Base-by-base conservation (phyloP, 768 basidiomycete species). In the Mycena albidolilacea region DNA sequence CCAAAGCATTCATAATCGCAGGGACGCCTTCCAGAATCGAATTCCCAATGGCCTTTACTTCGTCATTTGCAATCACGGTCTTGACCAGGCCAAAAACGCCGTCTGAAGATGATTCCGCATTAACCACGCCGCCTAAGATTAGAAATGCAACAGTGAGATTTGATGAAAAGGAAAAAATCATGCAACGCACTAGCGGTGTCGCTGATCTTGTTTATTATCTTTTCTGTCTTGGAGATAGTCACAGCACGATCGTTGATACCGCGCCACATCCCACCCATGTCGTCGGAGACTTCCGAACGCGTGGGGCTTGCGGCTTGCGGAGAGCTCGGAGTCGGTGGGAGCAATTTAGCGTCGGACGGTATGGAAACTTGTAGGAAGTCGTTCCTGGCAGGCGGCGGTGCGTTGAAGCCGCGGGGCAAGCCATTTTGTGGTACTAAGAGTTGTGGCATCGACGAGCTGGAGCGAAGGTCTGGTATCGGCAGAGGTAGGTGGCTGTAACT, bases 1-100 rank as follows among this genome's bases (percentile, higher is more conserved):
- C 66, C 61, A 72, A 38, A 1, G 54, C 65, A 17, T 44, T 72
- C 59, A 72, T 72, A 7, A 67, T 57, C 7, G 39, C 71, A 0
- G 71, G 71, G 23, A 72, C 66, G 7, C 66, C 66, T 23, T 72
- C 71, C 4, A 68, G 61, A 43, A 72, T 68, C 0, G 71, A n/a
- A 6, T 67, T 68, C 8, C 66, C 71, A 5, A 67, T 10, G 7
- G 65, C 66, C 21, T 72, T 48, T 11, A 64, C 61, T 8, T 55
- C 59, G 5, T 55, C 59, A 21, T 64, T 68, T 10, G 66, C 52
- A 1, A 64, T n/a, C 3, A 67, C 52, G 37, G 12, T 50, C 63
- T 64, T 70, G 37, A 70, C 63, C 7, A 70, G 7, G 21, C 69
- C 63, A 30, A 64, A 10, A n/a, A 67, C 59, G 11, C 66, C 71